Percentiles rank a stretch among this genome's conserved stretches.
Evolutionary conservation across 1,139 yeast genomes (phyloP).

Genomic region (Meyerozyma sp.): DNA sequence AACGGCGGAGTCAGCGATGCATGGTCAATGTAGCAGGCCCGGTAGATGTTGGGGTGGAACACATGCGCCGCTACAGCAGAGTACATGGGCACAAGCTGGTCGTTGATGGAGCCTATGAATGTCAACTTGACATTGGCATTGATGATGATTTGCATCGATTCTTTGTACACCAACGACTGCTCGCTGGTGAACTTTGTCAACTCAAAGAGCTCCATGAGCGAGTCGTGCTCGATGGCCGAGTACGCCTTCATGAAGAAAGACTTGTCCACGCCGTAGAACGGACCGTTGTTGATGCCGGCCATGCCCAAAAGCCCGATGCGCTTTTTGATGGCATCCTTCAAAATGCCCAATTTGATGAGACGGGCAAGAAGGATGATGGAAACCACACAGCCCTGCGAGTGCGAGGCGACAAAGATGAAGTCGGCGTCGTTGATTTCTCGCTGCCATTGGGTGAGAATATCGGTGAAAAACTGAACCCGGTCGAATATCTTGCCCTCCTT

Average conservation of each 20-base stretch:
- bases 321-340: conserved; percentile 43
- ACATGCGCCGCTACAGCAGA: conserved; percentile 81
- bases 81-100: conserved; percentile 87
- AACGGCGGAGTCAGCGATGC: conserved; percentile 32
- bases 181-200: conserved; percentile 70
- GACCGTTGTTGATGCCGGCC: conserved; percentile 96
- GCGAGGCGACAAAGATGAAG: conserved; percentile 82
- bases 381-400: conserved; percentile 95
- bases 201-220: conserved; percentile 79
- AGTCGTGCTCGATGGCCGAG: conserved; percentile 84
- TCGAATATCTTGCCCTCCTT: conserved; percentile 88
- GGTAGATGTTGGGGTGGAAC: conserved; percentile 81
- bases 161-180: conserved; percentile 67
- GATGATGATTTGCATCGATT: conserved; percentile 60
- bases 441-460: conserved; percentile 66
- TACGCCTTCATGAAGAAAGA: conserved; percentile 80
- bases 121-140: conserved; percentile 70
- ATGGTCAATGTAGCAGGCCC: conserved; percentile 86
- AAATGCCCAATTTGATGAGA: conserved; percentile 64
- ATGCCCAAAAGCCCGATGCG: conserved; percentile 75
- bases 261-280: conserved; percentile 85
- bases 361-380: conserved; percentile 72
- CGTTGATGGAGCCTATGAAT: conserved; percentile 84
- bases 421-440: conserved; percentile 72
- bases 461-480: conserved; percentile 75